Evolutionary conservation across 208 protist species (phyloP).

Genomic region (Acanthamoeba castellanii): DNA sequence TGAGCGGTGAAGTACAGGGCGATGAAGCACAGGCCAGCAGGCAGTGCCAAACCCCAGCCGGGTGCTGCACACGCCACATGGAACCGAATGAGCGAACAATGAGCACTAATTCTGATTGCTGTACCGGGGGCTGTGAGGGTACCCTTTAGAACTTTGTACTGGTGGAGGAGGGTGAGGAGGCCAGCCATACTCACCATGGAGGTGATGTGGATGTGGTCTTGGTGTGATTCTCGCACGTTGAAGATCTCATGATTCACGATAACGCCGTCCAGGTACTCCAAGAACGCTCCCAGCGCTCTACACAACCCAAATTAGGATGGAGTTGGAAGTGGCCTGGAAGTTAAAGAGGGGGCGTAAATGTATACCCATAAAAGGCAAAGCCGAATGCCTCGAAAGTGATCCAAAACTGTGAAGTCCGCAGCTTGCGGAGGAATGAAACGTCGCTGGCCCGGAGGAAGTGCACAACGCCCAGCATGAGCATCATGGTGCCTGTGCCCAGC

Average conservation of each 20-base stretch:
- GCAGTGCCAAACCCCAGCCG: conserved; percentile 48
- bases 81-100: background rate
- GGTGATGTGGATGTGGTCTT: conserved; percentile 68
- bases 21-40: conserved; percentile 31
- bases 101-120: too few species aligned
- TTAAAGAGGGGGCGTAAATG: background rate
- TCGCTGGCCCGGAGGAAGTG: conserved; percentile 57
- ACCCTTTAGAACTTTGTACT: conserved; percentile 64
- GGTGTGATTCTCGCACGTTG: conserved; percentile 51
- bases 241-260: conserved; percentile 51
- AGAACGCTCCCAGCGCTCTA: conserved; percentile 41
- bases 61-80: background rate
- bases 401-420: conserved; percentile 68
- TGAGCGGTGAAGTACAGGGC: conserved; percentile 51
- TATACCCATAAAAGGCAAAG: conserved; percentile 66
- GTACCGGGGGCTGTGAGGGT: background rate
- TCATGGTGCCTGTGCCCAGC: conserved; percentile 21
- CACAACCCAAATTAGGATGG: too few species aligned
- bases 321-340: background rate
- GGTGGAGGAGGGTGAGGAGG: conserved; percentile 50
- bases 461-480: conserved; percentile 50
- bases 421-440: background rate
- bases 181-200: conserved; percentile 58
- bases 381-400: conserved; percentile 45
- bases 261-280: conserved; percentile 60